phyloP scores from a whole-genome alignment of 2,329 filamentous ascomycete genomes.

The Teratosphaeria zuluensis region DNA sequence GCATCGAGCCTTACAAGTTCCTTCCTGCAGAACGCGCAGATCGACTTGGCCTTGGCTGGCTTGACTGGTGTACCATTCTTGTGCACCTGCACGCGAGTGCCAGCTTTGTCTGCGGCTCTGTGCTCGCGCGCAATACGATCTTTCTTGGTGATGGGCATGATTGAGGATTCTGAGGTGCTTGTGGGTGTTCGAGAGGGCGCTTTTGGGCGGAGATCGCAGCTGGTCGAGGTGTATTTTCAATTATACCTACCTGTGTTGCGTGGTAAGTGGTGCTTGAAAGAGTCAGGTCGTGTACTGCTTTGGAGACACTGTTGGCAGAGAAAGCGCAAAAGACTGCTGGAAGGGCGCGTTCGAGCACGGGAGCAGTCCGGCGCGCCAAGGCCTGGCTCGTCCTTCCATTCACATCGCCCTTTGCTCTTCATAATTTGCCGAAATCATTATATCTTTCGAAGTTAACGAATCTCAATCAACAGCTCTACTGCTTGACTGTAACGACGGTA shows the following conservation, averaged over 20 bases:
- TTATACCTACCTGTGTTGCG: not conserved
- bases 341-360: not conserved
- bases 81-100: conserved; percentile 45
- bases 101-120: conserved; percentile 46
- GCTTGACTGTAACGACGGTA: no score
- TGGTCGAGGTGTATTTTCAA: not conserved
- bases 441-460: no score
- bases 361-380: not conserved
- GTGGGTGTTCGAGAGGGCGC: not conserved
- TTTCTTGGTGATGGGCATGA: conserved; percentile 43
- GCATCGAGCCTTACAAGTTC: conserved; percentile 12
- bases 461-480: no score
- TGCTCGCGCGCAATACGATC: conserved; percentile 46
- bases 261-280: no score
- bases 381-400: no score
- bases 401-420: no score
- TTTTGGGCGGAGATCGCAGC: not conserved
- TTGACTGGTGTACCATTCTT: conserved; percentile 44
- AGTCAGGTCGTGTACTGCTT: not conserved
- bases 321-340: not conserved
- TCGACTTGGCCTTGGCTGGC: conserved; percentile 42
- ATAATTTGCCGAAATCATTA: no score
- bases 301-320: not conserved
- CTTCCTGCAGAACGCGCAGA: conserved; percentile 24
- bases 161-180: conserved; percentile 3